Evolutionary conservation across 2,329 filamentous ascomycete genomes (phyloP).

Genomic region (Aureobasidium sp.): DNA sequence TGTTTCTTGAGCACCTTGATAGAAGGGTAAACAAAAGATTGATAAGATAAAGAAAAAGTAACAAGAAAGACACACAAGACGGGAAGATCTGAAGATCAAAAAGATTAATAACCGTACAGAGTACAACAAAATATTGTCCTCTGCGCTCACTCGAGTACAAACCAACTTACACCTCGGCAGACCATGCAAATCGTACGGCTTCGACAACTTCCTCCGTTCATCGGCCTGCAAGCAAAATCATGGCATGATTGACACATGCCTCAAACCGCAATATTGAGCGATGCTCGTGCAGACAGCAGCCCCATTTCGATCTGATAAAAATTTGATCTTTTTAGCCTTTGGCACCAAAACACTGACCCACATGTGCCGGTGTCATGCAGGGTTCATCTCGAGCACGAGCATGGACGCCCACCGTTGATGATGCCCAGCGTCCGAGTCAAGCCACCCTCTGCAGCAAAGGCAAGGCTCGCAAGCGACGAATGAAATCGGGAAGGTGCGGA

Average conservation of each 20-base stretch:
- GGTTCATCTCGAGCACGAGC: constrained; percentile 2
- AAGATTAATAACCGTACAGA: neutral
- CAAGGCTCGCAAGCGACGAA: neutral
- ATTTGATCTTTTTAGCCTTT: neutral
- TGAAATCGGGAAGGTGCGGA: neutral
- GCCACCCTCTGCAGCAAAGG: neutral
- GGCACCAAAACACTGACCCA: neutral
- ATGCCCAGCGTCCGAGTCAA: neutral
- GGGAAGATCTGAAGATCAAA: neutral
- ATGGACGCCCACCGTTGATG: neutral
- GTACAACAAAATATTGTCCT: neutral
- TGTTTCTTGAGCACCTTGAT: neutral
- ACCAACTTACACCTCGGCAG: neutral
- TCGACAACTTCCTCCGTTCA: neutral
- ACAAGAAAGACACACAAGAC: neutral
- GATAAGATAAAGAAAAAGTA: constrained; percentile 7
- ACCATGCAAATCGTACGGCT: neutral
- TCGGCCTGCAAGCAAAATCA: neutral
- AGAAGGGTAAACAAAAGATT: neutral
- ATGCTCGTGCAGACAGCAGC: neutral
- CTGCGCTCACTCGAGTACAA: neutral
- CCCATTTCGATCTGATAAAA: constrained; percentile 2
- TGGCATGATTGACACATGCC: neutral
- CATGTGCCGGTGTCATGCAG: neutral
- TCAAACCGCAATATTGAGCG: neutral